These are phyloP conservation scores for Cercospora sp. DNA, from an alignment of 2,329 filamentous ascomycete genomes.

Conservation along the genomic window DNA sequence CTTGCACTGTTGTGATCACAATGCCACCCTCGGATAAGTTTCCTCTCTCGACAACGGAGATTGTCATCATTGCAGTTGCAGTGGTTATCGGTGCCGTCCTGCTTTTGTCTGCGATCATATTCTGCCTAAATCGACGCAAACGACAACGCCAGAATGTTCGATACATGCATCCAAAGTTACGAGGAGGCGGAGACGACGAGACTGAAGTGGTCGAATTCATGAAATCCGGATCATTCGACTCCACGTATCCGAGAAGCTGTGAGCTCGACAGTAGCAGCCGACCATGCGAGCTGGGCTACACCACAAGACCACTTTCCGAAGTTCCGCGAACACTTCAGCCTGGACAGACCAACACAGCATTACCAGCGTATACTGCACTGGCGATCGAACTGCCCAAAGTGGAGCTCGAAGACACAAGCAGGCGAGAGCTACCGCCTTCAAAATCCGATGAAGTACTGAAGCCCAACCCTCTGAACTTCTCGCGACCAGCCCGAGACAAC, in stretches of 20 bases:
- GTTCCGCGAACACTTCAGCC: slow-evolving; percentile 4
- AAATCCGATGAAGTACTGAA: slow-evolving; percentile 3
- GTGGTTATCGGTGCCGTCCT: neutral
- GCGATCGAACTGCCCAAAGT: neutral
- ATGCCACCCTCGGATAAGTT: neutral
- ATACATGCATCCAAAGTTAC: slow-evolving; percentile 2
- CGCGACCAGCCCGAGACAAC: neutral
- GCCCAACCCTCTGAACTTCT: slow-evolving; percentile 8
- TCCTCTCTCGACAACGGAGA: neutral
- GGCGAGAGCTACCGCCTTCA: neutral
- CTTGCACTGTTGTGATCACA: neutral
- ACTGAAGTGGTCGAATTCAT: slow-evolving; percentile 13
- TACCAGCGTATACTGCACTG: neutral
- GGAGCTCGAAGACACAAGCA: slow-evolving; percentile 11
- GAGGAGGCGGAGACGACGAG: neutral
- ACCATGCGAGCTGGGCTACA: slow-evolving; percentile 10
- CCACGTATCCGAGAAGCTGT: neutral
- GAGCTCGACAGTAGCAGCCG: neutral
- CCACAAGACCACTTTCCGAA: slow-evolving; percentile 8
- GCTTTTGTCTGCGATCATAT: neutral
- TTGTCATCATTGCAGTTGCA: slow-evolving; percentile 2
- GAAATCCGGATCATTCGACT: slow-evolving; percentile 13
- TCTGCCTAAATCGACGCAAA: neutral
- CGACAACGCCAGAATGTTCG: neutral
- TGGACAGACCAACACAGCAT: slow-evolving; percentile 8